A percentile compares a stretch with the other conserved stretches of the same genome.
phyloP scores from a whole-genome alignment of 2,329 filamentous ascomycete genomes.

The Arthroderma uncinatum region DNA sequence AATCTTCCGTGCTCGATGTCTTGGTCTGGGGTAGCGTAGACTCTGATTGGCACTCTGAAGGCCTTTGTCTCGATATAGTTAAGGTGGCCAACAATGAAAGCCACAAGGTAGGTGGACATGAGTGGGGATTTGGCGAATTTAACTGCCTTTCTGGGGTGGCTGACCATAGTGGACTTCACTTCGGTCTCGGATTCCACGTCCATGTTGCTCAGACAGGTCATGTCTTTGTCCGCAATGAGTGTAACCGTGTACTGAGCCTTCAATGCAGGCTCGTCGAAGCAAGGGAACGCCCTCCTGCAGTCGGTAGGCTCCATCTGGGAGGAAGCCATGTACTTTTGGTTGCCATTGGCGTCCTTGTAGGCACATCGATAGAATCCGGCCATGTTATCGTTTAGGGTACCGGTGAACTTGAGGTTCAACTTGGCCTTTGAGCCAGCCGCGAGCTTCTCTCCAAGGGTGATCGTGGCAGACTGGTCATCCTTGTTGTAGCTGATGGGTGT shows the following conservation, averaged over 20 bases:
- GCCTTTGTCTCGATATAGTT: conserved; percentile 86
- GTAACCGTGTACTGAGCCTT: conserved; percentile 91
- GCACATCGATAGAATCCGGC: conserved; percentile 94
- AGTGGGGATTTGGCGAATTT: conserved; percentile 84
- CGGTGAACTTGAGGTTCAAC: conserved; percentile 66
- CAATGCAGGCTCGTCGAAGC: conserved; percentile 89
- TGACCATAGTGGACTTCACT: conserved; percentile 51
- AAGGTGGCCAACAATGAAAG: conserved; percentile 87
- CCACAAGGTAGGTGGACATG: conserved; percentile 94
- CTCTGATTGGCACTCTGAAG: conserved; percentile 83
- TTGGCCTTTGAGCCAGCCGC: conserved; percentile 65
- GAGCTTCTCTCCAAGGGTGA: conserved; percentile 64
- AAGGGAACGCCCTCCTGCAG: conserved; percentile 83
- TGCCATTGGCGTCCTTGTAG: conserved; percentile 72
- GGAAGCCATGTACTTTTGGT: conserved; percentile 71
- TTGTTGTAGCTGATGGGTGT: conserved; percentile 64
- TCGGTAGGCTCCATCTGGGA: conserved; percentile 97
- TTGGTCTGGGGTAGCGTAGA: conserved; percentile 85
- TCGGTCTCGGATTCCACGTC: conserved; percentile 72
- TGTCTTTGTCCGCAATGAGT: conserved; percentile 74
- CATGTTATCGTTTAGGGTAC: conserved; percentile 84
- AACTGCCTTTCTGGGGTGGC: conserved; percentile 66
- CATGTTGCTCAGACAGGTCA: conserved; percentile 96
- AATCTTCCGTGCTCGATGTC: conserved; percentile 86
- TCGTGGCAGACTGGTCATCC: conserved; percentile 67